Evolutionary conservation across 2,329 filamentous ascomycete genomes (phyloP).

Genomic region (Macroventuria anomochaeta): DNA sequence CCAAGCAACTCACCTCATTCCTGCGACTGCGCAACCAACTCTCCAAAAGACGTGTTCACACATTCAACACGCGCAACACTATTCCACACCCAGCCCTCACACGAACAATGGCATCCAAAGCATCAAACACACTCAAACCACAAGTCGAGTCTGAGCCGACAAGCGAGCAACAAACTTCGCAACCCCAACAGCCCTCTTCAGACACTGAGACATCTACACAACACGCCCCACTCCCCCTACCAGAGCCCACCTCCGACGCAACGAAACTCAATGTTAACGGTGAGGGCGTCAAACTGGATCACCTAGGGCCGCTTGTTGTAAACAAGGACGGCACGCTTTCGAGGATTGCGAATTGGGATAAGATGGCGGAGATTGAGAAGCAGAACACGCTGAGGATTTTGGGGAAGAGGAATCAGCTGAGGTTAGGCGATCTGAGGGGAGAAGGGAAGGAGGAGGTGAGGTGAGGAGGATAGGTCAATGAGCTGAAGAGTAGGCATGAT

Average conservation of each 20-base stretch:
- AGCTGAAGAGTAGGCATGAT: neutral
- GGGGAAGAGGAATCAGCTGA: conserved; percentile 70
- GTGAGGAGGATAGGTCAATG: neutral
- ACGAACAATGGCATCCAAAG: conserved; percentile 9
- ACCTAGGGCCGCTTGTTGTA: conserved; percentile 75
- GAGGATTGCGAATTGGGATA: conserved; percentile 74
- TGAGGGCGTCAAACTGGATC: conserved; percentile 65
- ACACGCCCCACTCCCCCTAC: conserved; percentile 2
- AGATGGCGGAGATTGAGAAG: conserved; percentile 73
- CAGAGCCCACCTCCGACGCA: conserved; percentile 15
- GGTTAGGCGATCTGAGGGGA: conserved; percentile 63
- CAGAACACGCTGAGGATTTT: conserved; percentile 71
- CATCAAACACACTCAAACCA: neutral
- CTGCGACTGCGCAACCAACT: neutral
- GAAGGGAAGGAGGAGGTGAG: conserved; percentile 3
- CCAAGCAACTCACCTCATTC: neutral
- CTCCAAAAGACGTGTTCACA: neutral
- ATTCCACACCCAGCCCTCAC: neutral
- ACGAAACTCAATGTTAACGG: conserved; percentile 42
- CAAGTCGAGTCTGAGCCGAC: neutral
- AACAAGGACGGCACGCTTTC: conserved; percentile 74
- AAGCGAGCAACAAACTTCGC: neutral
- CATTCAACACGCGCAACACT: neutral
- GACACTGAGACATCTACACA: neutral
- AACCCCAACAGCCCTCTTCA: neutral